A percentile compares a stretch with the other conserved stretches of the same genome.
phyloP scores from a whole-genome alignment of 2,329 filamentous ascomycete species.

The Ascochyta koolunga region DNA sequence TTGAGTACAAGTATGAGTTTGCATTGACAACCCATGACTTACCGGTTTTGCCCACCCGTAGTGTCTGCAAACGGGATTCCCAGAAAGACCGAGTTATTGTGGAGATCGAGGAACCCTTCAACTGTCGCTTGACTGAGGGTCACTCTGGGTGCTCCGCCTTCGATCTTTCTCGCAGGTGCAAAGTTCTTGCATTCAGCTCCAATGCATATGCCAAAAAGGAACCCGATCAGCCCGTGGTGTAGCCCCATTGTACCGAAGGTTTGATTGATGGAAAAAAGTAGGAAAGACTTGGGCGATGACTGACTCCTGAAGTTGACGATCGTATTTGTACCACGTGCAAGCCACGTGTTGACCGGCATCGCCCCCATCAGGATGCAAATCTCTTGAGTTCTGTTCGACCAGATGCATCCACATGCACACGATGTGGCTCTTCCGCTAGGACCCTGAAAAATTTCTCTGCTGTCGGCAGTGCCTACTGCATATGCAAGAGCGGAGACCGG shows the following conservation, averaged over 20 bases:
- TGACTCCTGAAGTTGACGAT: conserved; percentile 5
- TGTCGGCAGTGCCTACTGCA: conserved; percentile 1
- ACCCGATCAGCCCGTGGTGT: conserved; percentile 7
- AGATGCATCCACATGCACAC: not conserved
- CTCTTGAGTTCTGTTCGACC: conserved; percentile 10
- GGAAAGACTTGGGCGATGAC: conserved; percentile 1
- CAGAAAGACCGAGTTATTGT: conserved; percentile 30
- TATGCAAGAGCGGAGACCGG: not conserved
- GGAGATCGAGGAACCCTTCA: conserved; percentile 25
- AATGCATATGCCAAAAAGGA: conserved; percentile 4
- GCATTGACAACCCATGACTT: not conserved
- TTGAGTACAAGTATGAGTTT: not conserved
- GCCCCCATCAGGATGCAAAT: not conserved
- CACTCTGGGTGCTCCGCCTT: conserved; percentile 16
- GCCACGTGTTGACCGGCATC: conserved; percentile 6
- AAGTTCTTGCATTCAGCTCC: conserved; percentile 17
- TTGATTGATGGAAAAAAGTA: not conserved
- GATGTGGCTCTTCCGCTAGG: conserved; percentile 3
- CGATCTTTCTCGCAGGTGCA: conserved; percentile 12
- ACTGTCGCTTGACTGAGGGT: conserved; percentile 23
- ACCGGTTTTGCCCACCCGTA: conserved; percentile 32
- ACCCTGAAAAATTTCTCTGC: conserved; percentile 16
- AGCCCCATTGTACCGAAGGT: conserved; percentile 7
- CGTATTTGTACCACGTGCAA: conserved; percentile 11
- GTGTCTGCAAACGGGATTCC: conserved; percentile 35